Conservation (phyloP, 495 filamentous ascomycete genomes). For the Wilcoxina mikolae region DNA sequence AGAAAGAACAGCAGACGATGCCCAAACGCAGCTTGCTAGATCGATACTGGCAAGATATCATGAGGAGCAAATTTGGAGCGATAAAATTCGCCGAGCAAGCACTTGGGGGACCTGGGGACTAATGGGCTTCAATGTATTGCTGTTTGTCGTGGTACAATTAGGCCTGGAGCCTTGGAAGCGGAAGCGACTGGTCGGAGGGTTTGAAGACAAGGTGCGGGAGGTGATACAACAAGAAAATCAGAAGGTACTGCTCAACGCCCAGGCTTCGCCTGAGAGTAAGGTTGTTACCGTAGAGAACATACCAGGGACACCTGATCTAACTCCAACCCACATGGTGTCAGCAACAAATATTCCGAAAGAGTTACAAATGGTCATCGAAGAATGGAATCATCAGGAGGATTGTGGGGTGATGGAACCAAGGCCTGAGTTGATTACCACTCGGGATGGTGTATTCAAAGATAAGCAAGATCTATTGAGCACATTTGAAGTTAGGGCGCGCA, state of each 20-base stretch:
- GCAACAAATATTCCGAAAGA: not conserved
- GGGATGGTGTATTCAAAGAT: not conserved
- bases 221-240: constrained; percentile 52
- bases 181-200: constrained; percentile 58
- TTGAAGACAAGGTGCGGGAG: constrained; percentile 63
- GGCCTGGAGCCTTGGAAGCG: constrained; percentile 91
- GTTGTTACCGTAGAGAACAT: constrained; percentile 3
- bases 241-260: constrained; percentile 13
- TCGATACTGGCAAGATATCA: constrained; percentile 83
- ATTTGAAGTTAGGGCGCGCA: not conserved
- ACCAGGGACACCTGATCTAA: constrained; percentile 39
- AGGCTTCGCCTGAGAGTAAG: not conserved
- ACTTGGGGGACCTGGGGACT: constrained; percentile 98
- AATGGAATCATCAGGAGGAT: not conserved
- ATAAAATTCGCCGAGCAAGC: constrained; percentile 87
- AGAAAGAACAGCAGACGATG: constrained; percentile 63
- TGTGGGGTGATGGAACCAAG: not conserved
- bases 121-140: constrained; percentile 87
- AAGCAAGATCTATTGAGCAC: not conserved
- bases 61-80: constrained; percentile 98
- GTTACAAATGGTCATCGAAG: constrained; percentile 3
- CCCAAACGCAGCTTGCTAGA: constrained; percentile 54
- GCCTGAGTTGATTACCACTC: not conserved
- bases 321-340: constrained; percentile 28
- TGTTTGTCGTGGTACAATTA: constrained; percentile 80